Evolutionary conservation across 1,139 yeast genomes (phyloP).

Genomic region (Pichia sp.): DNA sequence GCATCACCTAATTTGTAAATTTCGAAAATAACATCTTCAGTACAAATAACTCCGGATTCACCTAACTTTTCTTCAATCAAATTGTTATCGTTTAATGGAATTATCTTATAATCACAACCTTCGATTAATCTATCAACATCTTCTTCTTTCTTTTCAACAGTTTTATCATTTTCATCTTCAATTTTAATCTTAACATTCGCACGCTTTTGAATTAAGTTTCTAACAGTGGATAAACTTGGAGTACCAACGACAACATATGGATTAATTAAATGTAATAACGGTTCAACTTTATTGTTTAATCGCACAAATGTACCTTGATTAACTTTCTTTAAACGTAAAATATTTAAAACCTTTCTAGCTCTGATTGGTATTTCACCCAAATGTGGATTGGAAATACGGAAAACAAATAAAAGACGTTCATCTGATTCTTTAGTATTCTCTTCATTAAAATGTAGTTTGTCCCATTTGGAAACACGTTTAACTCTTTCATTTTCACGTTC

Average conservation of each 20-base stretch:
- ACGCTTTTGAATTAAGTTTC: constrained; percentile 71
- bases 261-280: constrained; percentile 57
- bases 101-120: constrained; percentile 23
- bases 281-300: constrained; percentile 48
- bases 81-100: constrained; percentile 63
- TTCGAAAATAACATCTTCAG: constrained; percentile 74
- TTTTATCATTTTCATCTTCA: constrained; percentile 33
- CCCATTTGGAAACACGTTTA: constrained; percentile 51
- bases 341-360: constrained; percentile 51
- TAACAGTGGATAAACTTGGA: constrained; percentile 64
- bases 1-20: constrained; percentile 54
- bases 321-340: constrained; percentile 51
- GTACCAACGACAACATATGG: constrained; percentile 70
- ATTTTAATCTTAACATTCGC: constrained; percentile 46
- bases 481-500: constrained; percentile 65
- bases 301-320: constrained; percentile 71
- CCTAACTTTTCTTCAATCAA: constrained; percentile 69
- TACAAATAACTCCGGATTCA: constrained; percentile 64
- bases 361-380: constrained; percentile 63
- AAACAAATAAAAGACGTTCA: constrained; percentile 52
- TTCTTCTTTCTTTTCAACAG: constrained; percentile 10
- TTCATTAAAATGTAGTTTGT: constrained; percentile 26
- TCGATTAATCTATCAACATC: constrained; percentile 12
- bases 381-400: constrained; percentile 57
- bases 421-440: constrained; percentile 35